These are phyloP conservation scores for Trichoderma sp. DNA, from an alignment of 2,329 filamentous ascomycete genomes.

Conservation along the genomic window DNA sequence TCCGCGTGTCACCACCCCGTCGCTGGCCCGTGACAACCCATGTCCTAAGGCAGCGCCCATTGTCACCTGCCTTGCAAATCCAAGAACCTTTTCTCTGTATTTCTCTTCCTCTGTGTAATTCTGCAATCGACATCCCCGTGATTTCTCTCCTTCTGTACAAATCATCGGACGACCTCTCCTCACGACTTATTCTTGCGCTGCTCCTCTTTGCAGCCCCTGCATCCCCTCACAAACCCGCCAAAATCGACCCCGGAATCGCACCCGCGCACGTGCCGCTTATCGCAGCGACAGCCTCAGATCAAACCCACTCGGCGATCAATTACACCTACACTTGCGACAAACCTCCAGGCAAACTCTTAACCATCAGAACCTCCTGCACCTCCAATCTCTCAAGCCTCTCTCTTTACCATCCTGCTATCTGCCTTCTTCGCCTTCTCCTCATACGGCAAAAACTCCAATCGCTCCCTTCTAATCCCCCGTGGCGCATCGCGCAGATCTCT, in stretches of 20 bases:
- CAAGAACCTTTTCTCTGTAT: not conserved
- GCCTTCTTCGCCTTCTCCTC: not conserved
- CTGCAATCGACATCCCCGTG: not conserved
- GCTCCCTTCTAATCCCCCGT: not conserved
- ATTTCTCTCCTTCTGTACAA: not conserved
- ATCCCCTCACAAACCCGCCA: not conserved
- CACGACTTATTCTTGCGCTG: not conserved
- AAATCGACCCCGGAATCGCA: not conserved
- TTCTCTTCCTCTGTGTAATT: conserved; percentile 11
- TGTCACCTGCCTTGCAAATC: conserved; percentile 24
- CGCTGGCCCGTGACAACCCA: conserved; percentile 24
- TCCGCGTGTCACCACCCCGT: conserved; percentile 8
- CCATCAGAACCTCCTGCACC: not conserved
- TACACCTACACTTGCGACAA: conserved; percentile 6
- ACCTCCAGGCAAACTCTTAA: not conserved
- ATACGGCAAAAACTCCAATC: not conserved
- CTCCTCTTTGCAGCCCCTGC: not conserved
- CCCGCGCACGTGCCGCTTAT: conserved; percentile 17
- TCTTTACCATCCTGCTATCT: not conserved
- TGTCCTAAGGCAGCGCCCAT: conserved; percentile 1
- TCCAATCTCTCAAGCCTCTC: not conserved
- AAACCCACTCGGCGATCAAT: conserved; percentile 21
- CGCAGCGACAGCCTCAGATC: conserved; percentile 18
- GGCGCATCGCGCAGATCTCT: not conserved
- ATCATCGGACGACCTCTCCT: not conserved